phyloP scores from a whole-genome alignment of 768 basidiomycete species.

The Auriscalpium microsporum region DNA sequence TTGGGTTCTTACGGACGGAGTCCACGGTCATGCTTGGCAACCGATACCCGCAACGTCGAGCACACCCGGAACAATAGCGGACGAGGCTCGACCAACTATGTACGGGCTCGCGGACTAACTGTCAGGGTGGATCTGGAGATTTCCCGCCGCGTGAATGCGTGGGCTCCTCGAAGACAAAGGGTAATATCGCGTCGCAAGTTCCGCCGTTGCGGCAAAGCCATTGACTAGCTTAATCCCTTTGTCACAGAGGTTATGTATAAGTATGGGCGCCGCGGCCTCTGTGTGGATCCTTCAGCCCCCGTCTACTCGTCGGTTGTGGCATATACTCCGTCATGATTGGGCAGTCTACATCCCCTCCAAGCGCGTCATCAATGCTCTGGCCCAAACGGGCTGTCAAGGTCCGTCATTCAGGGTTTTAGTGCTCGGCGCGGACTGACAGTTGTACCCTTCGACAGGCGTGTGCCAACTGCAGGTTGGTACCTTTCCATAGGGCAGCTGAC shows the following conservation, averaged over 20 bases:
- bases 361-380: not conserved
- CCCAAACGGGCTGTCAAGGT: slow-evolving; percentile 9
- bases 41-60: not conserved
- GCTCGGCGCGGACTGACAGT: not conserved
- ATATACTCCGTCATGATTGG: not conserved
- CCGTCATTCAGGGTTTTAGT: not conserved
- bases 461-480: slow-evolving; percentile 44
- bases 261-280: not conserved
- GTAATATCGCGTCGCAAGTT: not conserved
- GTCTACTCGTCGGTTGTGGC: not conserved
- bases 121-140: not conserved
- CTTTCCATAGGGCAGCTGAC: slow-evolving; percentile 6
- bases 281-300: not conserved
- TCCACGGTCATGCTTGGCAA: not conserved
- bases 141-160: not conserved
- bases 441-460: slow-evolving; percentile 37
- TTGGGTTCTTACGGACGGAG: not conserved
- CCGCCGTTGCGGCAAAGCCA: not conserved
- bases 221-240: not conserved
- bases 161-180: not conserved
- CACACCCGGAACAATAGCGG: not conserved
- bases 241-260: not conserved
- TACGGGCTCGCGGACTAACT: not conserved
- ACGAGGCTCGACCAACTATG: not conserved
- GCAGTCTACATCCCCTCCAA: not conserved